Evolutionary conservation across 352 stramenopile genomes (phyloP).

Genomic region (Globisporangium ultimum): DNA sequence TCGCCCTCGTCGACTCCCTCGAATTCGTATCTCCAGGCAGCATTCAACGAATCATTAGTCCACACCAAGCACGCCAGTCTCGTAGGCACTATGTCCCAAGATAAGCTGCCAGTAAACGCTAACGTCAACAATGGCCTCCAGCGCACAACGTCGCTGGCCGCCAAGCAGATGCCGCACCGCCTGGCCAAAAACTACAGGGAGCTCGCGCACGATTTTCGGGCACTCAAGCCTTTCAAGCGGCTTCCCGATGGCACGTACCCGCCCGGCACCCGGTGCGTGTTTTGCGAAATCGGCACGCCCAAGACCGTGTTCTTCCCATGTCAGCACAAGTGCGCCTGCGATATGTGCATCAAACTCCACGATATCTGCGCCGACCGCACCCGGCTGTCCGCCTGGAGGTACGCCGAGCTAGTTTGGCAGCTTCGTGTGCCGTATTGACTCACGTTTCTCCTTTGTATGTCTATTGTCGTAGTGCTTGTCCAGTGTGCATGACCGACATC

Average conservation of each 20-base stretch:
- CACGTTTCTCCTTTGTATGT: too few relatives aligned
- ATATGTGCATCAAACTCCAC: slow-evolving; percentile 41
- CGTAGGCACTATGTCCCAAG: neutral
- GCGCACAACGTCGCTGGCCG: slow-evolving; percentile 11
- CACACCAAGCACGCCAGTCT: too few relatives aligned
- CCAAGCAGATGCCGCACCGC: slow-evolving; percentile 10
- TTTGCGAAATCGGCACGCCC: slow-evolving; percentile 31
- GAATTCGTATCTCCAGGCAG: neutral
- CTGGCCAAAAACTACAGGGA: slow-evolving; percentile 60
- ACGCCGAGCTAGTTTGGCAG: slow-evolving; percentile 1
- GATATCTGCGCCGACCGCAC: slow-evolving; percentile 30
- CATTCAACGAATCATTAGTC: neutral
- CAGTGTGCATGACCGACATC: slow-evolving; percentile 62
- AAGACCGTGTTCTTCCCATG: slow-evolving; percentile 59
- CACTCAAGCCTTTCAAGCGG: slow-evolving; percentile 49
- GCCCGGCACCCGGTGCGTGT: slow-evolving; percentile 33
- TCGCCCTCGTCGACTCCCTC: neutral
- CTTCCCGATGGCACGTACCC: slow-evolving; percentile 40
- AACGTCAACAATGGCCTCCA: slow-evolving; percentile 8
- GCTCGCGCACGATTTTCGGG: slow-evolving; percentile 43
- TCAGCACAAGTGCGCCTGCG: slow-evolving; percentile 65
- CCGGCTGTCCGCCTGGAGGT: slow-evolving; percentile 31
- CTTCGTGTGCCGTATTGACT: too few relatives aligned
- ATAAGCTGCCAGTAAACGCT: neutral
- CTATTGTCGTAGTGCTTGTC: slow-evolving; percentile 38